Percentiles rank a stretch among this genome's conserved stretches.
These are phyloP conservation scores for Pyrenopolyporus hunteri DNA, from an alignment of 495 filamentous ascomycete species.

Conservation along the genomic window DNA sequence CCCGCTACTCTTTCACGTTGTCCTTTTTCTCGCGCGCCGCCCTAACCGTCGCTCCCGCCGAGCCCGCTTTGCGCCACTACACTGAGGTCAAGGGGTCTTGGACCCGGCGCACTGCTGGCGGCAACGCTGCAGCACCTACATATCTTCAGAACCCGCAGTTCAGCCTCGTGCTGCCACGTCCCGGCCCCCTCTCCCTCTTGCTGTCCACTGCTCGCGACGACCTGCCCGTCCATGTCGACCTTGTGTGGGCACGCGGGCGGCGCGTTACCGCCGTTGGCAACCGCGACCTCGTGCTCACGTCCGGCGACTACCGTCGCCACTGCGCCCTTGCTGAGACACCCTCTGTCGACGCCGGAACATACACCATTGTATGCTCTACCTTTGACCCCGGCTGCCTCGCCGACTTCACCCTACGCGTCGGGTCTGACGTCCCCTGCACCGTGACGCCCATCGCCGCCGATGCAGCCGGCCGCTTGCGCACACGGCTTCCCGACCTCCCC, in stretches of 20 bases:
- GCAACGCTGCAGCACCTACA: constrained; percentile 73
- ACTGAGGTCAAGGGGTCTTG: constrained; percentile 65
- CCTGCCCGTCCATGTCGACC: constrained; percentile 79
- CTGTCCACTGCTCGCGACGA: constrained; percentile 65
- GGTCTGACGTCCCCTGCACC: constrained; percentile 59
- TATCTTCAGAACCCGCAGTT: constrained; percentile 91
- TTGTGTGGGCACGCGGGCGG: constrained; percentile 77
- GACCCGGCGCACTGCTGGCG: constrained; percentile 81
- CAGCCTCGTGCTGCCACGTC: constrained; percentile 61
- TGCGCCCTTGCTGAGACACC: constrained; percentile 70
- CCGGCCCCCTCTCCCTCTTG: constrained; percentile 69
- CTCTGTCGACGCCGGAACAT: constrained; percentile 67
- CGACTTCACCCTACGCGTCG: constrained; percentile 75
- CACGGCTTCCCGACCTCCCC: constrained; percentile 55
- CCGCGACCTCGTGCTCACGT: constrained; percentile 78
- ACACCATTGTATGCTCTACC: constrained; percentile 87
- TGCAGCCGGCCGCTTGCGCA: constrained; percentile 69
- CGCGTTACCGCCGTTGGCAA: constrained; percentile 70
- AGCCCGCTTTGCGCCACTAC: constrained; percentile 61
- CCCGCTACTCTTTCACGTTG: constrained; percentile 79
- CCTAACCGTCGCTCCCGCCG: constrained; percentile 64
- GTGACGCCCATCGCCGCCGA: constrained; percentile 66
- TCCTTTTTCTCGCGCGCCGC: constrained; percentile 72
- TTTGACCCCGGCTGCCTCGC: constrained; percentile 80
- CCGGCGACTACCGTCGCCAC: constrained; percentile 82